Conservation (phyloP, 768 basidiomycete species). For the Tubosaeta sp. region DNA sequence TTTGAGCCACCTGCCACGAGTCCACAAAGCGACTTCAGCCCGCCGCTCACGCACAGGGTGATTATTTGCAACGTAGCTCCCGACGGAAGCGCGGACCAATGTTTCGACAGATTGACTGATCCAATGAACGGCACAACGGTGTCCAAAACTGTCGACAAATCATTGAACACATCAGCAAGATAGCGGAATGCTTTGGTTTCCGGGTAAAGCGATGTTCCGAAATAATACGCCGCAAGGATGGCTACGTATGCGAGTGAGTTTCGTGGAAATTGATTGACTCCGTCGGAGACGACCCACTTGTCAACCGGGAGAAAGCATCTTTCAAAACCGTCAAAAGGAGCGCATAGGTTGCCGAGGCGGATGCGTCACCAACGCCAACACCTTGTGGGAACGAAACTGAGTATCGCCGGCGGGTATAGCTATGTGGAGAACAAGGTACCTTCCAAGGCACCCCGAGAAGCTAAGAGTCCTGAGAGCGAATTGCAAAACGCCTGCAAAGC, state of each 20-base stretch:
- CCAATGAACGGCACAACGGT: conserved; percentile 54
- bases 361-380: conserved; percentile 66
- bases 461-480: conserved; percentile 56
- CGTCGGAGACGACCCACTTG: conserved; percentile 41
- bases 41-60: conserved; percentile 55
- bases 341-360: conserved; percentile 62
- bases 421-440: conserved; percentile 32
- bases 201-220: conserved; percentile 62
- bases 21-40: conserved; percentile 53
- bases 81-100: conserved; percentile 32
- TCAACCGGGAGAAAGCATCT: conserved; percentile 58
- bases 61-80: conserved; percentile 38
- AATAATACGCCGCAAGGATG: conserved; percentile 55
- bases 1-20: conserved; percentile 70
- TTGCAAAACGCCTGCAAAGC: conserved; percentile 68
- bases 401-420: not conserved
- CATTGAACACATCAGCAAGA: conserved; percentile 64
- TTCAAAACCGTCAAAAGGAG: conserved; percentile 62
- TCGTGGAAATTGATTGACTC: not conserved
- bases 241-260: conserved; percentile 36
- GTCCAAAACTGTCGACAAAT: conserved; percentile 55
- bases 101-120: conserved; percentile 23
- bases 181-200: conserved; percentile 70
- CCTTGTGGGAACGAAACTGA: conserved; percentile 32
- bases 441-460: conserved; percentile 65